These are phyloP conservation scores for Trichopus zeylanicus DNA, from an alignment of 116 monocot species.

Conservation along the genomic window DNA sequence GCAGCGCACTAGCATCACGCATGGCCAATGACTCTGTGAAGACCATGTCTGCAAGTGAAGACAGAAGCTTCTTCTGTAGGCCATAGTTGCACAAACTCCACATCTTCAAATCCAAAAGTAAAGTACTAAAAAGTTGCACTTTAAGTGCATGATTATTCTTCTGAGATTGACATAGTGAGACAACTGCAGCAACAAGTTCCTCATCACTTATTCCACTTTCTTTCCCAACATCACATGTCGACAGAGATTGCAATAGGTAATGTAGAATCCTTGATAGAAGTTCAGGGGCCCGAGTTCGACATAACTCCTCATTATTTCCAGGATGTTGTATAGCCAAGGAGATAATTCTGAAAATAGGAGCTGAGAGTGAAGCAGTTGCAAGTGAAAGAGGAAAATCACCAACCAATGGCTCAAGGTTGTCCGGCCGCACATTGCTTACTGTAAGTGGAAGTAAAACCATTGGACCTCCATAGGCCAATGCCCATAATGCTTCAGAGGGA, in stretches of 20 bases:
- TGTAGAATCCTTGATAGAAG: conserved; percentile 74
- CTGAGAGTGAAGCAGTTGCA: conserved; percentile 68
- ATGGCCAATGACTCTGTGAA: conserved; percentile 84
- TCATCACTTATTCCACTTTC: conserved; percentile 49
- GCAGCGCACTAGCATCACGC: conserved; percentile 88
- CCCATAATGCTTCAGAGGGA: conserved; percentile 79
- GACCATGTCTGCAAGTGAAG: conserved; percentile 97
- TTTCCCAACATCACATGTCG: conserved; percentile 34
- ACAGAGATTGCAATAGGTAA: conserved; percentile 49
- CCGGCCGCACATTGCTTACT: conserved; percentile 66
- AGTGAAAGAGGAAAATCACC: conserved; percentile 47
- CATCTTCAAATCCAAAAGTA: conserved; percentile 84
- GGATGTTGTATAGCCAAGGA: conserved; percentile 69
- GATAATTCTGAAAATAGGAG: conserved; percentile 85
- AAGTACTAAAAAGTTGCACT: conserved; percentile 78
- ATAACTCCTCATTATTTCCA: conserved; percentile 87
- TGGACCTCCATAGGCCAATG: conserved; percentile 85
- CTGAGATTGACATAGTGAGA: conserved; percentile 80
- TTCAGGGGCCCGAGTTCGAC: conserved; percentile 56
- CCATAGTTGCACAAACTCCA: conserved; percentile 91
- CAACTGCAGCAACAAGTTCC: conserved; percentile 80
- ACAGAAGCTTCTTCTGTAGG: conserved; percentile 92
- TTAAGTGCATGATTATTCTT: conserved; percentile 68
- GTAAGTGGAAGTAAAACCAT: conserved; percentile 86
- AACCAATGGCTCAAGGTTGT: conserved; percentile 63